phyloP scores from a whole-genome alignment of 2,329 filamentous ascomycete species.

The Chrysosporium keratinophilum region DNA sequence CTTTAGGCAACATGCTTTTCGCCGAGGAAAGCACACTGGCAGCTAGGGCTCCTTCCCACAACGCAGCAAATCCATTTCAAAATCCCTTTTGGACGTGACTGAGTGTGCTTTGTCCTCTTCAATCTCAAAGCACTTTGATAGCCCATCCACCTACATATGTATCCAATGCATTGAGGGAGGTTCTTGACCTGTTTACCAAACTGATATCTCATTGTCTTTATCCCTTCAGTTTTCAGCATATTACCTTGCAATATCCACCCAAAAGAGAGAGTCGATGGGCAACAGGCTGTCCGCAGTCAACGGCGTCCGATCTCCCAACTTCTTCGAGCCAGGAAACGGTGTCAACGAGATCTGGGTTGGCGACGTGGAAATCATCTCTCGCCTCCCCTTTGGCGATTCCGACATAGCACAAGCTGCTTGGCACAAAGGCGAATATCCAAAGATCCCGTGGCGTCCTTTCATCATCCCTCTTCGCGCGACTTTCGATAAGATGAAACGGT shows the following conservation, averaged over 20 bases:
- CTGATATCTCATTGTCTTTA: background rate
- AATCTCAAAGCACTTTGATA: background rate
- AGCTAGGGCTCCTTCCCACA: background rate
- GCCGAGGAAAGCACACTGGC: background rate
- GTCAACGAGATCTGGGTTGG: constrained; percentile 33
- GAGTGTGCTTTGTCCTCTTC: background rate
- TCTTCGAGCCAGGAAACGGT: constrained; percentile 29
- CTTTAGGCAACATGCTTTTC: background rate
- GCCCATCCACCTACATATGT: too few relatives aligned
- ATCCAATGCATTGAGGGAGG: background rate
- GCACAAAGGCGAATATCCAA: constrained; percentile 26
- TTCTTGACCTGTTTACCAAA: background rate
- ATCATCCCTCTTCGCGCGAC: constrained; percentile 26
- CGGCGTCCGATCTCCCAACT: constrained; percentile 29
- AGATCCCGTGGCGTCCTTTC: constrained; percentile 34
- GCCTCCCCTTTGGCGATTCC: constrained; percentile 31
- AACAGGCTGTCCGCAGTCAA: constrained; percentile 27
- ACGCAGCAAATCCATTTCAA: too few relatives aligned
- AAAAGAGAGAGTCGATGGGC: constrained; percentile 21
- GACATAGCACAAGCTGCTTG: constrained; percentile 31
- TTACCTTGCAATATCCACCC: background rate
- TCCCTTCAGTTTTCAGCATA: background rate
- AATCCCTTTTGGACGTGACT: too few relatives aligned
- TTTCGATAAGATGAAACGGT: constrained; percentile 5
- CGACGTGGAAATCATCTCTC: constrained; percentile 30